These are phyloP conservation scores for Podospora pseudoanserina DNA, from an alignment of 495 filamentous ascomycete genomes.

Conservation along the genomic window DNA sequence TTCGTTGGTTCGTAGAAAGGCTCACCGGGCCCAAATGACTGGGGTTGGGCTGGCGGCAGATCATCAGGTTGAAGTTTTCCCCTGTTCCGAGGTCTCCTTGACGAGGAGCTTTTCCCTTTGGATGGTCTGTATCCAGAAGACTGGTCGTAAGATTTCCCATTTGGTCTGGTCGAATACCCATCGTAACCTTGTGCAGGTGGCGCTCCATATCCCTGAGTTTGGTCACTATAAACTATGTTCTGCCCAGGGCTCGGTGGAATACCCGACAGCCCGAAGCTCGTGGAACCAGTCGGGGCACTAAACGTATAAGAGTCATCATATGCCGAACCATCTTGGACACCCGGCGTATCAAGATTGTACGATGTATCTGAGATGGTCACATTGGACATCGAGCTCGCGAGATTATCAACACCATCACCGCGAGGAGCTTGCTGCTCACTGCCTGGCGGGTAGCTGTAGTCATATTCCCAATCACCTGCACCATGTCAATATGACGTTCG, in stretches of 20 bases:
- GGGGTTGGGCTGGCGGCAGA: neutral
- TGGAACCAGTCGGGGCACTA: neutral
- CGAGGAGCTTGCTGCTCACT: conserved; percentile 9
- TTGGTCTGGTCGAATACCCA: conserved; percentile 4
- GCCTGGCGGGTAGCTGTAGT: neutral
- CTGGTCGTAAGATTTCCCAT: conserved; percentile 5
- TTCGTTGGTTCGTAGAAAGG: neutral
- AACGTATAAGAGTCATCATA: conserved; percentile 14
- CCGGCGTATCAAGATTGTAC: conserved; percentile 6
- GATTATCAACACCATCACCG: conserved; percentile 8
- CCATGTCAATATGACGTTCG: neutral
- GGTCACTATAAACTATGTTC: neutral
- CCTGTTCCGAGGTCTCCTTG: neutral
- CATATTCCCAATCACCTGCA: conserved; percentile 15
- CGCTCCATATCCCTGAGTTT: conserved; percentile 1
- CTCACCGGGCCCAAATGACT: neutral
- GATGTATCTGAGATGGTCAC: conserved; percentile 1
- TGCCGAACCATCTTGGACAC: neutral
- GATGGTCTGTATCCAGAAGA: neutral
- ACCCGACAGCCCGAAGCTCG: neutral
- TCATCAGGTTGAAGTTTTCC: neutral
- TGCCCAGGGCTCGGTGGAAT: neutral
- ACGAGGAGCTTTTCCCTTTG: conserved; percentile 9
- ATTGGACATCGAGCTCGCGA: conserved; percentile 11
- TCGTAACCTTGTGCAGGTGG: neutral